Conservation (phyloP, 148 eudicot species). For the Linanthus parryae region DNA sequence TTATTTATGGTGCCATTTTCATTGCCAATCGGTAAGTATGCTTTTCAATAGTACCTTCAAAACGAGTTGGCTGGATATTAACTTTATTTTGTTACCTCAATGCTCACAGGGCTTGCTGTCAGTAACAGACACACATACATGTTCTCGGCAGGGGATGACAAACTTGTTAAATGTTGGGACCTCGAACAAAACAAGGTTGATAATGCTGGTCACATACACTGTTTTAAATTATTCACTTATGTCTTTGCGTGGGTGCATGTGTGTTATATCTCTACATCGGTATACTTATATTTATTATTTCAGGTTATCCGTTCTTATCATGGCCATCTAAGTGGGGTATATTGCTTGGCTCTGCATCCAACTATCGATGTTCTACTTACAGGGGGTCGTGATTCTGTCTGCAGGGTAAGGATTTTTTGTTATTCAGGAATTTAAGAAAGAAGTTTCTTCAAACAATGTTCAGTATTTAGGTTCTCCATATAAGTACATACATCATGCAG, state of each 20-base stretch:
- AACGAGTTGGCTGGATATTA: neutral
- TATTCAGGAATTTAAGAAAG: neutral
- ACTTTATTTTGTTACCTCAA: neutral
- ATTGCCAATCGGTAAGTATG: neutral
- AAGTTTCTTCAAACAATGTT: neutral
- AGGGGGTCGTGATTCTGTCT: slow-evolving; percentile 98
- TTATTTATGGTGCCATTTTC: neutral
- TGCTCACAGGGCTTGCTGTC: slow-evolving; percentile 80
- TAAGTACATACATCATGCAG: too few relatives aligned
- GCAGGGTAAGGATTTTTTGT: slow-evolving; percentile 52
- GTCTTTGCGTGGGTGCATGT: too few relatives aligned
- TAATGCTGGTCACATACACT: neutral
- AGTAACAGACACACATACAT: slow-evolving; percentile 90
- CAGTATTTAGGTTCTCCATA: neutral
- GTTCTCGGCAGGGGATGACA: slow-evolving; percentile 99
- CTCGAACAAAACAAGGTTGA: slow-evolving; percentile 96
- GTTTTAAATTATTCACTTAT: too few relatives aligned
- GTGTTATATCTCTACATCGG: too few relatives aligned
- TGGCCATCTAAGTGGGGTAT: slow-evolving; percentile 98
- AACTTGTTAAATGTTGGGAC: slow-evolving; percentile 99
- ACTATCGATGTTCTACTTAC: slow-evolving; percentile 87
- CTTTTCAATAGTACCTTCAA: neutral
- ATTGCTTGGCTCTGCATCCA: slow-evolving; percentile 97
- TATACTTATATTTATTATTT: too few relatives aligned
- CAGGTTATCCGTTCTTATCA: slow-evolving; percentile 96